These are phyloP conservation scores for Protostelium mycophagum DNA, from an alignment of 78 protist species.

Conservation along the genomic window DNA sequence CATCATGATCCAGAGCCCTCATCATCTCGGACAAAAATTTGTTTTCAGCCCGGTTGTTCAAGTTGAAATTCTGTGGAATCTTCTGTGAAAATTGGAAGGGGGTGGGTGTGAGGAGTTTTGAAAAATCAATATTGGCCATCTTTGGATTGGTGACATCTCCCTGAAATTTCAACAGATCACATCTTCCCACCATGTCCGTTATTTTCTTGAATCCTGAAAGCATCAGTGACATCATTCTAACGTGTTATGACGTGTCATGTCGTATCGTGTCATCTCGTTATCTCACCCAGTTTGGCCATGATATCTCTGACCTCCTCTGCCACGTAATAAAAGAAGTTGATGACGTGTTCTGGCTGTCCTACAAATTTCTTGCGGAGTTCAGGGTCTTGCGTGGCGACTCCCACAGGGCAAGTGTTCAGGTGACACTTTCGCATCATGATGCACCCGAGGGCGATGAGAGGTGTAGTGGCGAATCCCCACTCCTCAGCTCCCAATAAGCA, in stretches of 20 bases:
- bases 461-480: slow-evolving; percentile 83
- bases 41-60: not conserved
- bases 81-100: not conserved
- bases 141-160: slow-evolving; percentile 13
- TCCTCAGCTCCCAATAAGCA: slow-evolving; percentile 86
- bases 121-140: slow-evolving; percentile 23
- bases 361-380: slow-evolving; percentile 73
- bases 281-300: slow-evolving; percentile 78
- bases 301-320: slow-evolving; percentile 78
- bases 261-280: too few relatives aligned
- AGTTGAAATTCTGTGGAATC: not conserved
- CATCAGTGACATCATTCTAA: not conserved
- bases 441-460: slow-evolving; percentile 85
- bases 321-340: slow-evolving; percentile 75
- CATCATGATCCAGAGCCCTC: not conserved
- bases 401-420: slow-evolving; percentile 90
- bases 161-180: slow-evolving; percentile 51
- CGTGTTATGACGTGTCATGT: slow-evolving; percentile 4
- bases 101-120: not conserved
- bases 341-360: slow-evolving; percentile 77
- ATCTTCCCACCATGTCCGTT: slow-evolving; percentile 74
- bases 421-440: slow-evolving; percentile 91
- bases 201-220: slow-evolving; percentile 11
- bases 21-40: not conserved
- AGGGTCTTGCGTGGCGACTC: slow-evolving; percentile 89